Conservation (phyloP, 2,329 filamentous ascomycete genomes). For the Tolypocladium sp. region DNA sequence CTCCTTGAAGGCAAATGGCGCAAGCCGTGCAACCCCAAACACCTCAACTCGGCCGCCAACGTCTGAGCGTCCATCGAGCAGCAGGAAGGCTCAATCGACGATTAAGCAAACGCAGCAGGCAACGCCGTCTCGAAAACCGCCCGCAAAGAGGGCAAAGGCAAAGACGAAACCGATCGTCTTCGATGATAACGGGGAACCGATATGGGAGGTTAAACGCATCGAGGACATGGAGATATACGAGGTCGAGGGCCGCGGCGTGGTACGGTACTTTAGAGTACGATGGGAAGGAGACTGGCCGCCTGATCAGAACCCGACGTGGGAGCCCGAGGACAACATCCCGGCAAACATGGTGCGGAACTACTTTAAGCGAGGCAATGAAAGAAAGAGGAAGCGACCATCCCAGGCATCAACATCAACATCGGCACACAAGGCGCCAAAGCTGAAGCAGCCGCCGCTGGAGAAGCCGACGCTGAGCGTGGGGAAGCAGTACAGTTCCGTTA, state of each 20-base stretch:
- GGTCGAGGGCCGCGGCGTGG: constrained; percentile 21
- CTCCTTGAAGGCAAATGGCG: neutral
- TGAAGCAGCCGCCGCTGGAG: neutral
- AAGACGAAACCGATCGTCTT: neutral
- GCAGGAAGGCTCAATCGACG: neutral
- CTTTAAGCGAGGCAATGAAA: constrained; percentile 15
- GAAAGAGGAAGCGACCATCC: constrained; percentile 9
- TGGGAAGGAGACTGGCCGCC: constrained; percentile 50
- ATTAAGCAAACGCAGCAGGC: neutral
- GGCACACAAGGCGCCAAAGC: neutral
- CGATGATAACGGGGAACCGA: constrained; percentile 12
- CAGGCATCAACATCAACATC: neutral
- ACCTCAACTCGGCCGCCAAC: neutral
- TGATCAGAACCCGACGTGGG: constrained; percentile 49
- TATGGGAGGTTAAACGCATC: constrained; percentile 35
- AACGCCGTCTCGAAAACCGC: neutral
- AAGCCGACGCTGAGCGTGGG: neutral
- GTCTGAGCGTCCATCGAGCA: neutral
- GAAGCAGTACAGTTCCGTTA: constrained; percentile 16
- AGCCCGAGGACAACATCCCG: constrained; percentile 43
- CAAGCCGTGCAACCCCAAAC: neutral
- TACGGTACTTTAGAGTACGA: constrained; percentile 41
- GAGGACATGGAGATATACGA: constrained; percentile 30
- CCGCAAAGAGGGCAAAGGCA: neutral
- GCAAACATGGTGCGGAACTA: constrained; percentile 30